Evolutionary conservation across 306 rosid species (phyloP).

Genomic region (Carpinus viminea): DNA sequence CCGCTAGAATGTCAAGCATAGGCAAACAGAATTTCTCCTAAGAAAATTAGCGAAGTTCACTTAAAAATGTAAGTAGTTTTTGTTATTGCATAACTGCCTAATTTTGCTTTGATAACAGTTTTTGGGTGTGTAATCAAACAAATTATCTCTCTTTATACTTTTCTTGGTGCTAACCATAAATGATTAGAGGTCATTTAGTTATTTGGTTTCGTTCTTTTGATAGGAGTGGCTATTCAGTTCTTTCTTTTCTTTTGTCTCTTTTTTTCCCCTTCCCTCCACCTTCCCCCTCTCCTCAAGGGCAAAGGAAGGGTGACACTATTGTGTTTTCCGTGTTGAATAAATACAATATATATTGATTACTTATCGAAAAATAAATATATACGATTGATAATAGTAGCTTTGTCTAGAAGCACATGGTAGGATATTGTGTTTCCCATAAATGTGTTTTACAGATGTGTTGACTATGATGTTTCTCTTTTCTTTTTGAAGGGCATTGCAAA

Average conservation of each 20-base stretch:
- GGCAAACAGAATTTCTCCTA: not conserved
- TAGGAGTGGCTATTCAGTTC: not conserved
- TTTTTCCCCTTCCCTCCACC: no score
- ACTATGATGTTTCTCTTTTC: no score
- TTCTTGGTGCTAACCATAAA: not conserved
- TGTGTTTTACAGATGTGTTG: not conserved
- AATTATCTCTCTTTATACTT: not conserved
- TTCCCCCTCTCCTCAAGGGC: no score
- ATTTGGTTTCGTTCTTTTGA: not conserved
- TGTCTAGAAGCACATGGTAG: no score
- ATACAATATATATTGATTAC: no score
- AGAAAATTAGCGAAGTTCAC: not conserved
- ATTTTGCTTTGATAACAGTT: not conserved
- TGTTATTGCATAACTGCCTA: not conserved
- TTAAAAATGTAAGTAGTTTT: not conserved
- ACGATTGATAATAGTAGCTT: no score
- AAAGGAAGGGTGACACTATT: no score
- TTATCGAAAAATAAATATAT: no score
- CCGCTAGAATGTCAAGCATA: not conserved
- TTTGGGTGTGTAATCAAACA: not conserved
- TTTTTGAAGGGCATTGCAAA: constrained; percentile 81
- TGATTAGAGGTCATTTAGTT: not conserved
- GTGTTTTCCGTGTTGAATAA: no score
- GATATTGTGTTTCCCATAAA: not conserved
- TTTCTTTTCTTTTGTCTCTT: not conserved